Base-by-base conservation (phyloP, 768 basidiomycete species). In the Panaeolus papilionaceus region DNA sequence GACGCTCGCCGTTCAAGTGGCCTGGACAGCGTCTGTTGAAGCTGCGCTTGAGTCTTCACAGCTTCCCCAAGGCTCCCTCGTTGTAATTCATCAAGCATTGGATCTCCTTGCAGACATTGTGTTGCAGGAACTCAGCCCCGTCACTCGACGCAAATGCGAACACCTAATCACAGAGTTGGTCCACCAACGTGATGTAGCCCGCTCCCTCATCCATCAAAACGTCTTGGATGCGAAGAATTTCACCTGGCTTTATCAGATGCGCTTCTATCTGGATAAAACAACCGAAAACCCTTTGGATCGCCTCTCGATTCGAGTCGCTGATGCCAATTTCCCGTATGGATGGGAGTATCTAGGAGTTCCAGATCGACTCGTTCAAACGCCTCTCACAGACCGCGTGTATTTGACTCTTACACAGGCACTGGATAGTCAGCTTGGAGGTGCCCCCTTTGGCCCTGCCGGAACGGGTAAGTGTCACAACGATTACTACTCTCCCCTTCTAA, bases 301-400 rank as follows among this genome's bases (percentile, higher is more conserved):
- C 39, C 83, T 99, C 44, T 80, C 85, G 18, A 92, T 99, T 70
- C 88, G 86, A 67, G 91, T 92, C 66, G 98, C 98, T 18, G 93
- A 97, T 79, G 95, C 96, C 3, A 84, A 85, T 2, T 99, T 99
- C 87, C 91, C 93, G 5, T 99, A 99, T 73, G 98, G 98, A 18
- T 99, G 95, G 95, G 98, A 99, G 78, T 99, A 99, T 77, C 86
- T 99, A 23, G 98, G 98, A 65, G 95, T 99, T 23, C 91, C 95
- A 0, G 98, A 99, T 78, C 90, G 96, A 69, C 89, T 99, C 45
- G 98, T 99, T 23, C 98, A 99, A 78, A 99, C 98, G 2, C 98
- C 98, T 0, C 85, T 99, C 66, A 99, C 98, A 18, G 98, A 99
- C 77, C 88, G 95, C 65, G 97, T 97, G 64, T 99, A 99, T 79